Percentiles rank a stretch among this genome's conserved stretches.
Conservation (phyloP, 441 rosid genomes). For the Aleurites moluccanus region DNA sequence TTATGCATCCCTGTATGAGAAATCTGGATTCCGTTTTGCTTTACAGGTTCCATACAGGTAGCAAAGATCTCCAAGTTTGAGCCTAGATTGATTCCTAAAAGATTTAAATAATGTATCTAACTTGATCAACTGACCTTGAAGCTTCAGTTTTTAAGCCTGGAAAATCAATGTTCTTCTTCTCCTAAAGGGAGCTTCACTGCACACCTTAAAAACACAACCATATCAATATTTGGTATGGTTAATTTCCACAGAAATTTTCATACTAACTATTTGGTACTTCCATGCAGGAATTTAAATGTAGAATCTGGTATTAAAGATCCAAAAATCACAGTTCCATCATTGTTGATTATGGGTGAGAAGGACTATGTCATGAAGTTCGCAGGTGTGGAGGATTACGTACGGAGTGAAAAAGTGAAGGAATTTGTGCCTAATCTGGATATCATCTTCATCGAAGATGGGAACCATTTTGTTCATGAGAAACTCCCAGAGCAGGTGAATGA, state of each 20-base stretch:
- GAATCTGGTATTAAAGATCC: slow-evolving; percentile 33
- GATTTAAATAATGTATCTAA: too few species aligned
- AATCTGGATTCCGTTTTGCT: slow-evolving; percentile 39
- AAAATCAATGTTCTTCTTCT: too few species aligned
- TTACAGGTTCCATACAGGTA: slow-evolving; percentile 46
- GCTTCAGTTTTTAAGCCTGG: too few species aligned
- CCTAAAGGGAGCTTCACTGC: too few species aligned
- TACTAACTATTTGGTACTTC: not conserved
- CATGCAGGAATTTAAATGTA: slow-evolving; percentile 20
- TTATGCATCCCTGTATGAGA: slow-evolving; percentile 45
- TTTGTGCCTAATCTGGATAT: slow-evolving; percentile 41
- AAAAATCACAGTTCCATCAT: slow-evolving; percentile 32
- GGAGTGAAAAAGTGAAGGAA: slow-evolving; percentile 30
- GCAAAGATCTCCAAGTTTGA: not conserved
- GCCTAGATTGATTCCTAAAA: too few species aligned
- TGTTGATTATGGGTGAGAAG: slow-evolving; percentile 42
- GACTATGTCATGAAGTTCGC: slow-evolving; percentile 37
- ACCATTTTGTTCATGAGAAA: slow-evolving; percentile 42
- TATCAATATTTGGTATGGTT: too few species aligned
- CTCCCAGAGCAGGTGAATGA: slow-evolving; percentile 38
- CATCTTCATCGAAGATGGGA: slow-evolving; percentile 37
- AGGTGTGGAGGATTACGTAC: slow-evolving; percentile 36
- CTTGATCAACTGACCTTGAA: too few species aligned
- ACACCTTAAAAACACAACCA: too few species aligned
- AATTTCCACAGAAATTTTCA: not conserved